Evolutionary conservation across 2,329 filamentous ascomycete genomes (phyloP).

Genomic region (Epicoccum sorghinum): DNA sequence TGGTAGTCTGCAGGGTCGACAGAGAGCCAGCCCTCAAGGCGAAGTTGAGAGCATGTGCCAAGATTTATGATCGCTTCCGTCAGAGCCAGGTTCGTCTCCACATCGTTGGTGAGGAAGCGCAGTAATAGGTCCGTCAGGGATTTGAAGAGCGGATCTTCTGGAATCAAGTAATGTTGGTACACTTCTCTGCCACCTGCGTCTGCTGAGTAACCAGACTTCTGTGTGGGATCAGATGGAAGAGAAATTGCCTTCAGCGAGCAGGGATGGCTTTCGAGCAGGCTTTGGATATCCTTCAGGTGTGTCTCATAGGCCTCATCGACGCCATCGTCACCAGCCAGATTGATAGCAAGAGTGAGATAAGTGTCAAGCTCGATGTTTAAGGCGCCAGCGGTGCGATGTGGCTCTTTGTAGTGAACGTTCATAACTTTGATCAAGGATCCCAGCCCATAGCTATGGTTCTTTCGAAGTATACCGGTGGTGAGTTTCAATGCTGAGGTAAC

Average conservation of each 20-base stretch:
- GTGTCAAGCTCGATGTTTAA: constrained; percentile 77
- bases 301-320: constrained; percentile 76
- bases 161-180: constrained; percentile 64
- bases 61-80: constrained; percentile 84
- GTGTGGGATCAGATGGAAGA: constrained; percentile 64
- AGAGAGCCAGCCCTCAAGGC: constrained; percentile 88
- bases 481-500: constrained; percentile 88
- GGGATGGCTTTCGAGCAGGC: constrained; percentile 72
- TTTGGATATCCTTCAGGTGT: constrained; percentile 73
- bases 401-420: constrained; percentile 59
- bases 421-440: constrained; percentile 75
- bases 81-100: constrained; percentile 87
- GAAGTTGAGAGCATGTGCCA: constrained; percentile 82
- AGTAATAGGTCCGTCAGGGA: constrained; percentile 66
- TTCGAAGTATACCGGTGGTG: constrained; percentile 81
- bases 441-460: constrained; percentile 86
- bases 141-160: constrained; percentile 65
- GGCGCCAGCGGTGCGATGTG: constrained; percentile 71
- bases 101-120: constrained; percentile 85
- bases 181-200: constrained; percentile 64
- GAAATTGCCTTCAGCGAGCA: constrained; percentile 74
- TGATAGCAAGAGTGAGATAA: constrained; percentile 71
- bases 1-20: constrained; percentile 64
- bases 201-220: constrained; percentile 51
- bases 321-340: constrained; percentile 70